Conservation (phyloP, 2,329 filamentous ascomycete genomes). For the Xylaria sp. region DNA sequence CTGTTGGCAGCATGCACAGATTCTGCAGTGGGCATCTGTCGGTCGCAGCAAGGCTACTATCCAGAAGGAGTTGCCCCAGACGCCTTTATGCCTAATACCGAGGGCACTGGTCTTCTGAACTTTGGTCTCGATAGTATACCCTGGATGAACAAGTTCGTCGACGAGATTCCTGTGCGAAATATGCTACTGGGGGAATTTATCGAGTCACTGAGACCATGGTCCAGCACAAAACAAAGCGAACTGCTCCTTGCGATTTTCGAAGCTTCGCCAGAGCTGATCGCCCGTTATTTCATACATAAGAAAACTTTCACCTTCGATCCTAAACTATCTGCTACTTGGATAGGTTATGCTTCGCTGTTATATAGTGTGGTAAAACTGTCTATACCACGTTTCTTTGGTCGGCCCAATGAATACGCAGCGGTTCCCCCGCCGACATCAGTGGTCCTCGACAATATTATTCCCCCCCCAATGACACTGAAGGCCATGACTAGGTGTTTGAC, state of each 20-base stretch:
- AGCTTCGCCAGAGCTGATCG: constrained; percentile 84
- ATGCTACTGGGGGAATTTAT: constrained; percentile 81
- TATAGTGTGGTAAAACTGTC: constrained; percentile 82
- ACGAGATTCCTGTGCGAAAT: constrained; percentile 81
- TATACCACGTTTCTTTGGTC: constrained; percentile 78
- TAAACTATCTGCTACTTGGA: constrained; percentile 92
- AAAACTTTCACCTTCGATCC: constrained; percentile 87
- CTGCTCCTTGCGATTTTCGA: constrained; percentile 83
- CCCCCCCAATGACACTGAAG: constrained; percentile 82
- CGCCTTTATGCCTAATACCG: constrained; percentile 51
- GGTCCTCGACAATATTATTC: constrained; percentile 86
- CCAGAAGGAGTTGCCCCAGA: constrained; percentile 73
- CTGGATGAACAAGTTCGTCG: constrained; percentile 74
- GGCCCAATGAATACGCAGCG: constrained; percentile 68
- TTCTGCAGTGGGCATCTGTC: constrained; percentile 76
- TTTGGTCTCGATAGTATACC: constrained; percentile 75
- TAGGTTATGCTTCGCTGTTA: constrained; percentile 89
- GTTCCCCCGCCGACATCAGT: constrained; percentile 82
- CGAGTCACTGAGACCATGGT: constrained; percentile 83
- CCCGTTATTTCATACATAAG: constrained; percentile 86
- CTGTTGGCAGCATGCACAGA: constrained; percentile 80
- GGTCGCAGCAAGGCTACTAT: constrained; percentile 85
- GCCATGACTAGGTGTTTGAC: constrained; percentile 82
- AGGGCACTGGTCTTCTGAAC: constrained; percentile 64
- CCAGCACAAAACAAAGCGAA: constrained; percentile 82